Percentiles rank a stretch among this genome's conserved stretches.
phyloP scores from a whole-genome alignment of 768 basidiomycete genomes.

The Boletus edulis region DNA sequence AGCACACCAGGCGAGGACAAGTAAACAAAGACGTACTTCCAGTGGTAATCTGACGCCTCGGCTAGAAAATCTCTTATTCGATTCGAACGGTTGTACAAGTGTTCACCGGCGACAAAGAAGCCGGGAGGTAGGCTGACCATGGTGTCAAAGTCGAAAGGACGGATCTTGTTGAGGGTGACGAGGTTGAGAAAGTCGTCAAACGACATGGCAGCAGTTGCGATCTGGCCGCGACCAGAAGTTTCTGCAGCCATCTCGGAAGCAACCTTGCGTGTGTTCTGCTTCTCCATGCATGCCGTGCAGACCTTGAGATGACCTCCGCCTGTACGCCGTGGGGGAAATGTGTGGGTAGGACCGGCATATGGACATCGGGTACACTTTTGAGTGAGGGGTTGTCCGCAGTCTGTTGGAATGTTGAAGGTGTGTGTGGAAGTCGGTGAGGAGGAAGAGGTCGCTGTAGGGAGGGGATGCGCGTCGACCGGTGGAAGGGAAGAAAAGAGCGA shows the following conservation, averaged over 20 bases:
- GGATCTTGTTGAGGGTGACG: slow-evolving; percentile 31
- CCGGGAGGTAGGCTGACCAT: slow-evolving; percentile 34
- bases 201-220: slow-evolving; percentile 34
- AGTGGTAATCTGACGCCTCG: slow-evolving; percentile 35
- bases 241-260: slow-evolving; percentile 30
- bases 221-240: slow-evolving; percentile 30
- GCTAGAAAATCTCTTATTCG: slow-evolving; percentile 34
- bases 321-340: slow-evolving; percentile 30
- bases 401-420: slow-evolving; percentile 20
- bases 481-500: not conserved
- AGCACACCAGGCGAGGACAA: not conserved
- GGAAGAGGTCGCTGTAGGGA: slow-evolving; percentile 16
- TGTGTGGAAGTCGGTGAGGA: slow-evolving; percentile 21
- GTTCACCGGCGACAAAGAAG: slow-evolving; percentile 32
- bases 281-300: slow-evolving; percentile 33
- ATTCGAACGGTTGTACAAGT: slow-evolving; percentile 35
- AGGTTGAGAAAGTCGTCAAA: slow-evolving; percentile 34
- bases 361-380: slow-evolving; percentile 34
- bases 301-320: slow-evolving; percentile 33
- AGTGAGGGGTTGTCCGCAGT: slow-evolving; percentile 11
- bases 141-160: slow-evolving; percentile 34
- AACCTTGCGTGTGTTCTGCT: slow-evolving; percentile 33
- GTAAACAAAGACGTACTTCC: slow-evolving; percentile 27
- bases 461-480: slow-evolving; percentile 1
- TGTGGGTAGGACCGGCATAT: slow-evolving; percentile 27